Base-by-base conservation (phyloP, 805 yeast species). In the Metschnikowia sp. region DNA sequence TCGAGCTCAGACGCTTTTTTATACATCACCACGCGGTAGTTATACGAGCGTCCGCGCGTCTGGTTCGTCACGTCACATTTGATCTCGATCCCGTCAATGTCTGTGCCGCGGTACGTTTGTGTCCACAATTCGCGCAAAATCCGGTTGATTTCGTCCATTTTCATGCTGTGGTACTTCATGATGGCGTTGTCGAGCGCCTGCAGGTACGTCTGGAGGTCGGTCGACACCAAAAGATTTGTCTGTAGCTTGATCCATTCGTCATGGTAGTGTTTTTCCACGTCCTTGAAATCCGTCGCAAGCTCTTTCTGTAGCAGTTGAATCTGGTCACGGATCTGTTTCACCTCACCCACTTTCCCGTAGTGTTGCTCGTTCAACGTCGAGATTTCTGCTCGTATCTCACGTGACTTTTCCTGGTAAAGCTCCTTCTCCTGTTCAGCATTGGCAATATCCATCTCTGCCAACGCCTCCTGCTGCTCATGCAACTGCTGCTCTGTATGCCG, bases 91-190 rank as follows among this genome's bases (percentile, higher is more conserved):
- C 95, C 81, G 61, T 94, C 97, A 39, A 94, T 89, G 66, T 94
- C 99, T 2, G 97, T 86, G 1, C 99, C 99, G 54, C 86, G 85
- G 61, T 94, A 94, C 0, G 99, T 94, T 42, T 80, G 81, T 53
- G 88, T 87, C 99, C 99, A 94, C 36, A 94, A 68, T 59, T 91
- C 97, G 57, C 88, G 94, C 39, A 94, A 73, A 32, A 89, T 86
- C 50, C 86, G 74, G 67, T 94, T 94, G 57, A 92, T 89, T 57
- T 90, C 96, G 56, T 82, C 82, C 99, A 94, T 94, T 62, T 94
- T 94, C 50, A 85, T 68, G 48, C 88, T 79, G 64, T 94, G 99
- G 62, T 82, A 92, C 59, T 83, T 83, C 96, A 94, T 91, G 40
- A 94, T 92, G 0, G 98, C 96, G 52, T 80, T 81, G 61, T 94